phyloP scores from a whole-genome alignment of 2,329 filamentous ascomycete species.

The Ophiostoma ulmi region DNA sequence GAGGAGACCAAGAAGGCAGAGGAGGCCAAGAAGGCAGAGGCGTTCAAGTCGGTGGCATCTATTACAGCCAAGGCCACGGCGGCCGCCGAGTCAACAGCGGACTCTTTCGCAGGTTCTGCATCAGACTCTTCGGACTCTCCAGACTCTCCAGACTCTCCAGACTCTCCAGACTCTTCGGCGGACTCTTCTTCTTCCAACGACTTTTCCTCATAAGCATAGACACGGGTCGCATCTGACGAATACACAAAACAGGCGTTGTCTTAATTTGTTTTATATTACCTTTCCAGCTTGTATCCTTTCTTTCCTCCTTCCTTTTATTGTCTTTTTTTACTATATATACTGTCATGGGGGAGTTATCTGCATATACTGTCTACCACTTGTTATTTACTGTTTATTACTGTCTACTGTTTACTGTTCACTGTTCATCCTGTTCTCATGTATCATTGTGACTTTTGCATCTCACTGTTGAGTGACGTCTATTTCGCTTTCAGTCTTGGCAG shows the following conservation, averaged over 20 bases:
- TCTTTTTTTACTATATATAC: background rate
- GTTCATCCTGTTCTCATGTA: too few species aligned
- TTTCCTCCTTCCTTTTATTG: background rate
- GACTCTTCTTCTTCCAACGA: background rate
- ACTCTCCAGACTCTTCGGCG: background rate
- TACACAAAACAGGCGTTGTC: slow-evolving; percentile 9
- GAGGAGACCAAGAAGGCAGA: slow-evolving; percentile 16
- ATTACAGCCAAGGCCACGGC: slow-evolving; percentile 1
- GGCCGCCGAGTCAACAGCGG: background rate
- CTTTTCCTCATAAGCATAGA: background rate
- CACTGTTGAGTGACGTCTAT: background rate
- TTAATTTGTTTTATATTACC: background rate
- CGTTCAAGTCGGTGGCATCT: background rate
- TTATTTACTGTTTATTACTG: too few species aligned
- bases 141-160: background rate
- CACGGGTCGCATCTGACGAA: background rate
- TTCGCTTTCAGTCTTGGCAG: background rate
- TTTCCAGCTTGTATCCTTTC: background rate
- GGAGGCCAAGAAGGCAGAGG: background rate
- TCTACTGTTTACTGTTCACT: too few species aligned
- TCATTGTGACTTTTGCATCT: too few species aligned
- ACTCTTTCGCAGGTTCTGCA: background rate
- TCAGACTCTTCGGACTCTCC: background rate
- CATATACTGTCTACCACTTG: too few species aligned
- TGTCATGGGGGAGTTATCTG: background rate